Conservation (phyloP, 768 basidiomycete species). For the Phylloporus arenicola region DNA sequence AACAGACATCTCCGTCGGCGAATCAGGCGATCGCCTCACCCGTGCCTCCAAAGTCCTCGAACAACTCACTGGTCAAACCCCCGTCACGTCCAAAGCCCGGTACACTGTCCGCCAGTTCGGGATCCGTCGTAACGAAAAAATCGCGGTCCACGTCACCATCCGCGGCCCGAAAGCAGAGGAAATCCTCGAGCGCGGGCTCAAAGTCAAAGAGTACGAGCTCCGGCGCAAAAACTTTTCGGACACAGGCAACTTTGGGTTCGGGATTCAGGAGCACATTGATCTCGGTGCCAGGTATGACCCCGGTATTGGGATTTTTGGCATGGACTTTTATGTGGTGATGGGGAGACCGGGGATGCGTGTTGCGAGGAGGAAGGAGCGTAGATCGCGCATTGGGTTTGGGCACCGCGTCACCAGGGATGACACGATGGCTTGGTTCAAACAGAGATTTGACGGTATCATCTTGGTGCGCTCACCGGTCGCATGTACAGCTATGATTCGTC, state of each 20-base stretch:
- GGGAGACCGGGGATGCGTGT: conserved; percentile 92
- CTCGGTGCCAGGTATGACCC: conserved; percentile 98
- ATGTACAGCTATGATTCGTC: background rate
- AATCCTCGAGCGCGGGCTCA: conserved; percentile 96
- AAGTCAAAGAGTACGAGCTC: conserved; percentile 99
- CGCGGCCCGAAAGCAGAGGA: conserved; percentile 99
- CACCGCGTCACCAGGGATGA: conserved; percentile 96
- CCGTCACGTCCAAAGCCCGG: conserved; percentile 98
- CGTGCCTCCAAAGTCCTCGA: conserved; percentile 99
- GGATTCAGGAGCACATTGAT: conserved; percentile 99
- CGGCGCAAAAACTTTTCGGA: conserved; percentile 96
- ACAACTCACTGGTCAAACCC: conserved; percentile 98
- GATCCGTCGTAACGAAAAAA: conserved; percentile 99
- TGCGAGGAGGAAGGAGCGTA: conserved; percentile 84
- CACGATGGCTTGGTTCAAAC: conserved; percentile 98
- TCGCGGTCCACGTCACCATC: conserved; percentile 97
- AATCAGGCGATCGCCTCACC: conserved; percentile 98
- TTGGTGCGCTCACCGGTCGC: conserved; percentile 49
- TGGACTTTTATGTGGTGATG: conserved; percentile 99
- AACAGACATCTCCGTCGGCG: conserved; percentile 98
- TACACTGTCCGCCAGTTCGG: conserved; percentile 99
- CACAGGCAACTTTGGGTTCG: conserved; percentile 99
- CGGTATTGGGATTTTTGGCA: conserved; percentile 97
- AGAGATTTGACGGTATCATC: conserved; percentile 97
- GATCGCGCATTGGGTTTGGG: conserved; percentile 76